Evolutionary conservation across 2,329 filamentous ascomycete species (phyloP).

Genomic region (Ophiostoma angusticollis): DNA sequence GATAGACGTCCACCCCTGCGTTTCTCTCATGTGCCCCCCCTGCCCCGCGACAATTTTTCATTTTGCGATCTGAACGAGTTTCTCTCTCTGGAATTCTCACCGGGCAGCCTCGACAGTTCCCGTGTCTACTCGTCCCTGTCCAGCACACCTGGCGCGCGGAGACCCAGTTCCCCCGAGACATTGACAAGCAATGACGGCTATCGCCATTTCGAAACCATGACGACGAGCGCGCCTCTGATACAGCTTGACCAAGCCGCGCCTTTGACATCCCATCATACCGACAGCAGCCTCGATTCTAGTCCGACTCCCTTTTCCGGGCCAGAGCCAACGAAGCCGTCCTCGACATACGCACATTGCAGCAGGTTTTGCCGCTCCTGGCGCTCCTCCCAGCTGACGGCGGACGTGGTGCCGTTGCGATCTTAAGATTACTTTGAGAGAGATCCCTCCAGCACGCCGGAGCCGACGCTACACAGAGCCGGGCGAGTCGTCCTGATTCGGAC

Average conservation of each 20-base stretch:
- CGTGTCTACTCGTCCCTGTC: neutral
- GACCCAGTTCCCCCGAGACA: too few relatives aligned
- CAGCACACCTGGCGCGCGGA: too few relatives aligned
- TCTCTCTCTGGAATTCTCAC: neutral
- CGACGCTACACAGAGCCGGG: neutral
- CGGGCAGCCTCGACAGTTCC: too few relatives aligned
- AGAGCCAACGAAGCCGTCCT: slow-evolving; percentile 7
- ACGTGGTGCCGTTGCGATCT: slow-evolving; percentile 6
- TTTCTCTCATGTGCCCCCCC: neutral
- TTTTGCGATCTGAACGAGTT: neutral
- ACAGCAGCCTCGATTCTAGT: slow-evolving; percentile 3
- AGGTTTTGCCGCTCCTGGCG: slow-evolving; percentile 10
- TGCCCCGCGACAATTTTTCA: slow-evolving; percentile 6
- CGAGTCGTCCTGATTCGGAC: too few relatives aligned
- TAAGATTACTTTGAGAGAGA: too few relatives aligned
- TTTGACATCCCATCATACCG: neutral
- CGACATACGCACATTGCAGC: slow-evolving; percentile 8
- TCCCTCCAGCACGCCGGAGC: too few relatives aligned
- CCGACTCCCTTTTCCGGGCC: neutral
- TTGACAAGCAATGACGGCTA: slow-evolving; percentile 21
- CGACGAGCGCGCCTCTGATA: slow-evolving; percentile 26
- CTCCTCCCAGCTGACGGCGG: slow-evolving; percentile 7
- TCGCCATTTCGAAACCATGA: slow-evolving; percentile 29
- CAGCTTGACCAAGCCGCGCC: slow-evolving; percentile 18
- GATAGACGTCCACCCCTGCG: neutral